phyloP scores from a whole-genome alignment of 2,329 filamentous ascomycete species.

The Aspergillus ruber region DNA sequence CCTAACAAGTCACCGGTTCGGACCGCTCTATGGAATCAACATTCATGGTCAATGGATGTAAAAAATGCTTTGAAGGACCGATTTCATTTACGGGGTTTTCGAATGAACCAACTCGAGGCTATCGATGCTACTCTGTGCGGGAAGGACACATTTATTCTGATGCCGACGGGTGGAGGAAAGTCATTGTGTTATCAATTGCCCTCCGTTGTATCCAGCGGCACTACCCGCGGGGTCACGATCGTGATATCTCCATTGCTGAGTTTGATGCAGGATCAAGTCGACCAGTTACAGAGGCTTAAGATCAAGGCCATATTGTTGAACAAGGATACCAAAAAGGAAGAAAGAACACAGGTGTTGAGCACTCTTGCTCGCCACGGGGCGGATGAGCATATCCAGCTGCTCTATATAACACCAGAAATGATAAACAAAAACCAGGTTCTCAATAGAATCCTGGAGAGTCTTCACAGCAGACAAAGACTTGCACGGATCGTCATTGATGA shows the following conservation, averaged over 20 bases:
- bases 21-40: constrained; percentile 47
- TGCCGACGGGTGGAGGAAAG: constrained; percentile 97
- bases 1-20: constrained; percentile 27
- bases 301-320: constrained; percentile 81
- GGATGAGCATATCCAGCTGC: constrained; percentile 71
- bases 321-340: constrained; percentile 59
- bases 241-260: constrained; percentile 93
- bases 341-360: constrained; percentile 61
- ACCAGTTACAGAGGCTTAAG: constrained; percentile 66
- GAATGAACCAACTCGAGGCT: constrained; percentile 85
- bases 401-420: constrained; percentile 98
- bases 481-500: constrained; percentile 95
- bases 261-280: constrained; percentile 94
- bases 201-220: constrained; percentile 72
- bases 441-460: constrained; percentile 55
- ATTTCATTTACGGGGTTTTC: constrained; percentile 80
- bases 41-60: constrained; percentile 82
- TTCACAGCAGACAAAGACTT: constrained; percentile 67
- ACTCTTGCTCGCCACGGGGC: constrained; percentile 58
- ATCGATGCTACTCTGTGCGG: constrained; percentile 88
- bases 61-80: constrained; percentile 70
- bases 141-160: constrained; percentile 87
- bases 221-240: constrained; percentile 75
- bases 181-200: constrained; percentile 95
- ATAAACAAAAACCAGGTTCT: constrained; percentile 72